Conservation (phyloP, 495 filamentous ascomycete genomes). For the Penicillium robsamsonii region DNA sequence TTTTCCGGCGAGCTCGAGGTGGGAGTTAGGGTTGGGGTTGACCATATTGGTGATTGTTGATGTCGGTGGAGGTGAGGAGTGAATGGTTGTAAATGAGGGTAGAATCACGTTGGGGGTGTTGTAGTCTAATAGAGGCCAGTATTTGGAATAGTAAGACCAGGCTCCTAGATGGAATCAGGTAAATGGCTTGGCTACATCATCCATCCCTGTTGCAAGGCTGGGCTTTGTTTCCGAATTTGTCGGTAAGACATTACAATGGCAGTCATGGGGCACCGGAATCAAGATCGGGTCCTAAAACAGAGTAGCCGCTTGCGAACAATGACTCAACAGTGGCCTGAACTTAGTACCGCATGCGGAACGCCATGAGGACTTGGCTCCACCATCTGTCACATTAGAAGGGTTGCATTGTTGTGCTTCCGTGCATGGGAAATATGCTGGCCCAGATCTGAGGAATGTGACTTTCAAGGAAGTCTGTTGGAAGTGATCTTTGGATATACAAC, state of each 20-base stretch:
- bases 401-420: conserved; percentile 16
- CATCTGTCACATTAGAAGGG: conserved; percentile 16
- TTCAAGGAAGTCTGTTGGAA: background rate
- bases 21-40: conserved; percentile 15
- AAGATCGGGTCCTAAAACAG: background rate
- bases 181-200: conserved; percentile 1
- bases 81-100: background rate
- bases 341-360: conserved; percentile 26
- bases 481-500: conserved; percentile 9
- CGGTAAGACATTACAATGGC: background rate
- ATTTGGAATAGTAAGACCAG: background rate
- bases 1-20: conserved; percentile 55
- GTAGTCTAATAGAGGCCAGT: conserved; percentile 3
- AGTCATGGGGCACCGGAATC: background rate
- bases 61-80: background rate
- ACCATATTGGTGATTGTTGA: conserved; percentile 20
- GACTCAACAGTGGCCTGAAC: background rate
- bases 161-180: conserved; percentile 1
- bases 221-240: conserved; percentile 1
- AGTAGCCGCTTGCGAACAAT: conserved; percentile 1
- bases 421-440: background rate
- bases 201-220: background rate
- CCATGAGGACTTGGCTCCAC: background rate
- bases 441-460: conserved; percentile 8
- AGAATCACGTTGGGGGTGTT: background rate